Conservation (phyloP, 352 stramenopile species). For the Pythium phragmitis region DNA sequence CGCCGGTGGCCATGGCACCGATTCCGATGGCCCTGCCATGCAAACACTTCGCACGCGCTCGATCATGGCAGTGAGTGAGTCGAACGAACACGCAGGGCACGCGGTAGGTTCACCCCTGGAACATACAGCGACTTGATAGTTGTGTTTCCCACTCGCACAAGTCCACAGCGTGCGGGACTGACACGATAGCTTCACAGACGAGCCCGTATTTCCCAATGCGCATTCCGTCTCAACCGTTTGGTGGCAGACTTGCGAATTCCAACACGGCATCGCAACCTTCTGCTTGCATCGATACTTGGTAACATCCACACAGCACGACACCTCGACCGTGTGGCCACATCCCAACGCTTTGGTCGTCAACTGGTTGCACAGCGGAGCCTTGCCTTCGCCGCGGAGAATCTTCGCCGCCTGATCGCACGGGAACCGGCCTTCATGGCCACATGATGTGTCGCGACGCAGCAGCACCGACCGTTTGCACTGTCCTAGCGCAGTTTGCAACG, state of each 20-base stretch:
- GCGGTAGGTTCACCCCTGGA: slow-evolving; percentile 43
- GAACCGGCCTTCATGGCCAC: slow-evolving; percentile 58
- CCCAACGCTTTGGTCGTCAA: slow-evolving; percentile 28
- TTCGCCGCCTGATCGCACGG: slow-evolving; percentile 54
- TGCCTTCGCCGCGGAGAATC: slow-evolving; percentile 26
- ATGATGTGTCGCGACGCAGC: slow-evolving; percentile 38
- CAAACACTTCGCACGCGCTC: slow-evolving; percentile 2
- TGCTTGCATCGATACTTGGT: slow-evolving; percentile 34
- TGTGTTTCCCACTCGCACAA: slow-evolving; percentile 38
- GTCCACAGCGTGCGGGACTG: slow-evolving; percentile 36
- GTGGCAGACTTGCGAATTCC: slow-evolving; percentile 50
- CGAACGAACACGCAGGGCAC: slow-evolving; percentile 50
- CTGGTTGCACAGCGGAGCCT: slow-evolving; percentile 16
- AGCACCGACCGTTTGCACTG: slow-evolving; percentile 39
- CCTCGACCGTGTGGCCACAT: slow-evolving; percentile 44
- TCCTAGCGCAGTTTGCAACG: slow-evolving; percentile 30
- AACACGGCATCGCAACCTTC: slow-evolving; percentile 48
- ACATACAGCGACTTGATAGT: slow-evolving; percentile 44
- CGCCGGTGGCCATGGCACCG: slow-evolving; percentile 22
- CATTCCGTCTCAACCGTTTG: slow-evolving; percentile 32
- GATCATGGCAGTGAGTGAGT: slow-evolving; percentile 34
- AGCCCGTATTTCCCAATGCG: slow-evolving; percentile 4
- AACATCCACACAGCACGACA: slow-evolving; percentile 41
- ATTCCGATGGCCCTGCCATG: too few species aligned
- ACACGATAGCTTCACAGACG: slow-evolving; percentile 34